Evolutionary conservation across 139 green algal genomes (phyloP), one percentile per base, ranked within the genome.

Genomic region (Volvox africanus): DNA sequence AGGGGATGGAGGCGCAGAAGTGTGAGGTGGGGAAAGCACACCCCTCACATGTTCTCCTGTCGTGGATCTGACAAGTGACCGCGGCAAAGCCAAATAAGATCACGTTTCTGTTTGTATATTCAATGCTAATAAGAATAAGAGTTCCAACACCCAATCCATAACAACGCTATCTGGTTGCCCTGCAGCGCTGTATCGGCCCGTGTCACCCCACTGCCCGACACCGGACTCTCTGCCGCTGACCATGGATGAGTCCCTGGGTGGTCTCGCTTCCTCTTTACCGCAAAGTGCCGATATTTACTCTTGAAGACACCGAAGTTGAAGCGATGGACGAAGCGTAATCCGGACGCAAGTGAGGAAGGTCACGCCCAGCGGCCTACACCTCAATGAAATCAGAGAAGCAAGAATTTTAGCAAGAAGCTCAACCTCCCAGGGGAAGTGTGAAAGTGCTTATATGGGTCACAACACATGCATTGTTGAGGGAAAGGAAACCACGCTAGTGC

Each of bases 341-440:
- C 5, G 61, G 30, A 5, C 82, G 82, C 13, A 62, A 22, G 82
- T 87, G 82, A 5, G 82, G 82, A 6, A 87, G 14, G 82, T 87
- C 82, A 20, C 65, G 30, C 6, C 32, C 55, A 33, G 61, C 61
- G 44, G 35, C 82, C 82, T 87, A 61, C 61, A 73, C 65, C 17
- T 24, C 65, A 24, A 28, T 16, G 11, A 28, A 24, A 16, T 24
- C 65, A 28, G 5, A 2, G 65, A 73, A 73, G 65, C 5, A 73
- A 11, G 2, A 5, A 6, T 24, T 73, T 73, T 5, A 28, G 11
- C 21, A 2, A 73, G 9, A 55, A 55, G 44, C 44, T 55, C 9
- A 55, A 55, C 44, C 44, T 9, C 44, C 65, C 2, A 16, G 21
- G 5, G 5, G 21, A 26, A 28, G 5, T 73, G 21, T 73, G 21